phyloP scores from a whole-genome alignment of 345 rosid species.

The Firmiana major region DNA sequence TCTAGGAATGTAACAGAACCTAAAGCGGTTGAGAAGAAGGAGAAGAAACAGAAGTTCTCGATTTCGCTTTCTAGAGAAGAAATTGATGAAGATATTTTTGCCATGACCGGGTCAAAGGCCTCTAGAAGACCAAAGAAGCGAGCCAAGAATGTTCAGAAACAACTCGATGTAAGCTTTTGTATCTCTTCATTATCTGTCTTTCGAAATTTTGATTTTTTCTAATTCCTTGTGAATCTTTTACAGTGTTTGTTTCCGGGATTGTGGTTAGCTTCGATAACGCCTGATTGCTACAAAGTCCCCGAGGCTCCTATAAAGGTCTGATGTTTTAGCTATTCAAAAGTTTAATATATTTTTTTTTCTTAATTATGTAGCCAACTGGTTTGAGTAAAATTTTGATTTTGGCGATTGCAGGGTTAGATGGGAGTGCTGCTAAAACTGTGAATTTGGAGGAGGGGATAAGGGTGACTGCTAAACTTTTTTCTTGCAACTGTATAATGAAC shows the following conservation, averaged over 20 bases:
- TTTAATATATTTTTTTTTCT: neutral
- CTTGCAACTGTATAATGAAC: constrained; percentile 7
- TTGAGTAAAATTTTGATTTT: constrained; percentile 5
- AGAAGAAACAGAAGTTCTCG: constrained; percentile 50
- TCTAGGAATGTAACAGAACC: constrained; percentile 30
- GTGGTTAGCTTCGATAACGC: constrained; percentile 60
- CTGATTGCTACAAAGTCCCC: constrained; percentile 53
- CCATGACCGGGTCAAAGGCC: constrained; percentile 72
- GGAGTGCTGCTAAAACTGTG: neutral
- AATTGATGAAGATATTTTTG: constrained; percentile 67
- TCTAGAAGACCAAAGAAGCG: constrained; percentile 69
- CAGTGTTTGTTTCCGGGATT: constrained; percentile 69
- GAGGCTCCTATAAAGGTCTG: constrained; percentile 44
- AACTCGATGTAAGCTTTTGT: constrained; percentile 42
- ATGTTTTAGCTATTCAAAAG: neutral
- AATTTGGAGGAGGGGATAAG: constrained; percentile 1
- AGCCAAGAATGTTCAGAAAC: constrained; percentile 64
- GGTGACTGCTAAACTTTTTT: neutral
- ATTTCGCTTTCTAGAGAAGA: constrained; percentile 57
- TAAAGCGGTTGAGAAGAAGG: constrained; percentile 34
- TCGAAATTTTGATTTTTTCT: neutral
- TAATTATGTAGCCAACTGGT: neutral
- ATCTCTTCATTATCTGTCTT: neutral
- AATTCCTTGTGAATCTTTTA: neutral
- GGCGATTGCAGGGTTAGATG: constrained; percentile 13